These are phyloP conservation scores for Pythium biforme DNA, from an alignment of 352 stramenopile genomes.

Conservation along the genomic window DNA sequence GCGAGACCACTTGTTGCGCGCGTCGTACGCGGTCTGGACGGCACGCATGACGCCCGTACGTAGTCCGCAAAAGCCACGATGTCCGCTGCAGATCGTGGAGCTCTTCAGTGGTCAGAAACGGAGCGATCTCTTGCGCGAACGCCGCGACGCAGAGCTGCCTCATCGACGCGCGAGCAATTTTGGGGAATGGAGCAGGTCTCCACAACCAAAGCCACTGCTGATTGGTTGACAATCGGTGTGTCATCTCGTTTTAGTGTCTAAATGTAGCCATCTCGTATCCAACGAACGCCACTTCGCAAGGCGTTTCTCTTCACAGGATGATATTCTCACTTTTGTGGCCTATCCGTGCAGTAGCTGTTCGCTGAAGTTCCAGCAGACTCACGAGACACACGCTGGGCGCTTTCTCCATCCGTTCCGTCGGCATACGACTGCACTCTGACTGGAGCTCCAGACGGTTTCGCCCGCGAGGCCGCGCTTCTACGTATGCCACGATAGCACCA, in stretches of 20 bases:
- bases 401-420: too few species aligned
- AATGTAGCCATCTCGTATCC: conserved; percentile 2
- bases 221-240: conserved; percentile 2
- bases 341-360: too few species aligned
- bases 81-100: not conserved
- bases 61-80: not conserved
- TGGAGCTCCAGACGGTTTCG: too few species aligned
- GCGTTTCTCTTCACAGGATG: too few species aligned
- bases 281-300: too few species aligned
- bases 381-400: too few species aligned
- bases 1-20: not conserved
- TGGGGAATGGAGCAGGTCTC: not conserved
- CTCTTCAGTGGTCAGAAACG: conserved; percentile 9
- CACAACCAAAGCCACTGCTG: not conserved
- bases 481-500: too few species aligned
- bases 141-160: conserved; percentile 2
- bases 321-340: too few species aligned
- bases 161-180: not conserved
- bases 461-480: too few species aligned
- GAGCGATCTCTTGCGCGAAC: conserved; percentile 5
- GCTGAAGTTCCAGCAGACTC: too few species aligned
- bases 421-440: too few species aligned
- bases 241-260: not conserved
- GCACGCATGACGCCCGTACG: not conserved
- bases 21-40: not conserved